Evolutionary conservation across 768 basidiomycete species (phyloP), one percentile per base, ranked within the genome.

Genomic region (Lactarius hengduanensis): DNA sequence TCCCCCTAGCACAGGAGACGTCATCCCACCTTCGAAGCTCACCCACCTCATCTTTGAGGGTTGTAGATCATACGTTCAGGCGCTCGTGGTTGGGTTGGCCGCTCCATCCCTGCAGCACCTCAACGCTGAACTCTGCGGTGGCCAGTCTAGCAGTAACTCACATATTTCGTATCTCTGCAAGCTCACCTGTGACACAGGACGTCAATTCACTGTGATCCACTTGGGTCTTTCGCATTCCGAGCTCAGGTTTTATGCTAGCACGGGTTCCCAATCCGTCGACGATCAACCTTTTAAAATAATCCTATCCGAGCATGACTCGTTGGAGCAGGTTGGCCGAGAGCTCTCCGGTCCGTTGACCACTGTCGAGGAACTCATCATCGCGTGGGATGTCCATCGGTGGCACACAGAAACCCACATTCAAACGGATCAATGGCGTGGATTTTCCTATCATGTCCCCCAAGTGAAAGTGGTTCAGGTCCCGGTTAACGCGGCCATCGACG

Each of bases 51-150:
- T 32, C 34, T 66, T 36, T 40, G 0, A 0, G 1, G 65, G 65
- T 7, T 1, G 5, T 40, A 7, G 8, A 9, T 2, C 2, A 40
- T 32, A 28, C 5, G 41, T 66, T 34, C 15, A 66, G 13, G 28
- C 10, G 13, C 43, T 66, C 5, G 0, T 61, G 28, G 41, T 36
- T 8, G 55, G 34, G 26, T 38, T 65, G 32, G 13, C 32, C n/a
- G 59, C 55, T 13, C 59, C 64, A 4, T 65, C 59, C n/a, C 43
- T 65, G 11, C 54, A 57, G 13, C 18, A 34, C 22, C 3, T 61
- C n/a, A 1, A 34, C 8, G 3, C 40, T 4, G 1, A 2, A 30
- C 30, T 30, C 30, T 30, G 30, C 30, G 4, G 1, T 30, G 4
- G 30, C 30, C 1, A 0, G n/a, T 47, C 36, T 38, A 20, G 16